These are phyloP conservation scores for Cornus kousa DNA, from an alignment of 148 eudicot genomes.

Conservation along the genomic window DNA sequence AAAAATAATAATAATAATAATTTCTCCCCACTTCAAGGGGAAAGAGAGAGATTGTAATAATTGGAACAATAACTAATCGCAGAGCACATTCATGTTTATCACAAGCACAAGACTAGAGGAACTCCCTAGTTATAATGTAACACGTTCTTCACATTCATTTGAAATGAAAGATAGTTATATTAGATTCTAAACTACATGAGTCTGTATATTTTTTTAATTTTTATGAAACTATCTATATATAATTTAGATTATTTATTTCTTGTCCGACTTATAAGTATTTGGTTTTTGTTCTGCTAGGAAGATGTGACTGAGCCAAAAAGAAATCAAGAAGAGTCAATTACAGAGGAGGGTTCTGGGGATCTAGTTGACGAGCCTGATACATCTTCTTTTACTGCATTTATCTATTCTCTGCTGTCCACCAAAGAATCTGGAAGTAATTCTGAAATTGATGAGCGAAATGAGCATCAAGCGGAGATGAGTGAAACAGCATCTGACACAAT, in stretches of 20 bases:
- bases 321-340: conserved; percentile 34
- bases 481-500: conserved; percentile 27
- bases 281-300: conserved; percentile 35
- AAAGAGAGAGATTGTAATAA: neutral
- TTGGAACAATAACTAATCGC: neutral
- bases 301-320: conserved; percentile 34
- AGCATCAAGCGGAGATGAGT: conserved; percentile 23
- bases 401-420: conserved; percentile 56
- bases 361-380: conserved; percentile 84
- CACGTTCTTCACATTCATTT: no score
- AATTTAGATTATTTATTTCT: neutral
- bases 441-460: conserved; percentile 23
- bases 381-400: conserved; percentile 87
- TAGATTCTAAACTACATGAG: neutral
- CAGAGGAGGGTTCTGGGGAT: conserved; percentile 46
- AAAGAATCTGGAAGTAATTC: conserved; percentile 36
- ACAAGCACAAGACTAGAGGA: neutral
- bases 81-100: neutral
- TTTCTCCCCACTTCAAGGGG: neutral
- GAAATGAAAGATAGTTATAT: no score
- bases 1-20: no score
- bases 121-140: neutral
- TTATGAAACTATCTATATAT: neutral
- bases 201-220: neutral
- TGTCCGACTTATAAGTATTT: conserved; percentile 2